These are phyloP conservation scores for Fusarium torreyae DNA, from an alignment of 2,329 filamentous ascomycete species.

Conservation along the genomic window DNA sequence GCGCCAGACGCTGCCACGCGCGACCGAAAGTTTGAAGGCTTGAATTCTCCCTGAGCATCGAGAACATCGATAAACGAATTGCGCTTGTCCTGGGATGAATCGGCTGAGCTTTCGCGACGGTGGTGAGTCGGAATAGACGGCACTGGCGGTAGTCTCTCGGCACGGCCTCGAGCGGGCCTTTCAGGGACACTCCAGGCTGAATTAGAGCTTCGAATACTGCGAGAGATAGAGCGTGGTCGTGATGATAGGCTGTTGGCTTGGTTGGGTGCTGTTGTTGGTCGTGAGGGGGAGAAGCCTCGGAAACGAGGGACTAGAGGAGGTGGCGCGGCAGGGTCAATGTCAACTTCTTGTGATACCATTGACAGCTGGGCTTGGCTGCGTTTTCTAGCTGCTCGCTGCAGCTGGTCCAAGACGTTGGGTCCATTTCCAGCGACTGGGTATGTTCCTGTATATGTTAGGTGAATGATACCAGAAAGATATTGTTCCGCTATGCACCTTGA, in stretches of 20 bases:
- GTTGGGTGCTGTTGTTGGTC: constrained; percentile 46
- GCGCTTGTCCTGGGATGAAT: constrained; percentile 33
- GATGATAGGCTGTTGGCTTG: constrained; percentile 14
- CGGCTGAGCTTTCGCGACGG: constrained; percentile 39
- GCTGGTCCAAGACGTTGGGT: constrained; percentile 46
- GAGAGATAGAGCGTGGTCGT: constrained; percentile 37
- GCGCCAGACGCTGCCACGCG: constrained; percentile 66
- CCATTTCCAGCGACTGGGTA: constrained; percentile 50
- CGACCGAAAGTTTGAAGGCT: constrained; percentile 63
- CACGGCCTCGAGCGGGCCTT: constrained; percentile 20
- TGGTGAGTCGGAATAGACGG: constrained; percentile 44
- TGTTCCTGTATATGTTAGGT: constrained; percentile 39
- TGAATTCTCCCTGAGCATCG: constrained; percentile 70
- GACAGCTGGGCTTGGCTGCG: constrained; percentile 46
- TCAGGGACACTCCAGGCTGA: constrained; percentile 39
- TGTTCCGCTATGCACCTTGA: constrained; percentile 35
- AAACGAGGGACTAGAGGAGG: constrained; percentile 41
- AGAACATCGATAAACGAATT: constrained; percentile 65
- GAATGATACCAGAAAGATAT: background rate
- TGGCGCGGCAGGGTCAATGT: constrained; percentile 23
- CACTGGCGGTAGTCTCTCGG: constrained; percentile 41
- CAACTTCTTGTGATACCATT: constrained; percentile 10
- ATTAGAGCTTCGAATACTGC: constrained; percentile 40
- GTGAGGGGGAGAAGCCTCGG: constrained; percentile 18
- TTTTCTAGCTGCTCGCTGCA: constrained; percentile 48